Evolutionary conservation across 2,329 filamentous ascomycete genomes (phyloP).

Genomic region (Microsporum audouinii): DNA sequence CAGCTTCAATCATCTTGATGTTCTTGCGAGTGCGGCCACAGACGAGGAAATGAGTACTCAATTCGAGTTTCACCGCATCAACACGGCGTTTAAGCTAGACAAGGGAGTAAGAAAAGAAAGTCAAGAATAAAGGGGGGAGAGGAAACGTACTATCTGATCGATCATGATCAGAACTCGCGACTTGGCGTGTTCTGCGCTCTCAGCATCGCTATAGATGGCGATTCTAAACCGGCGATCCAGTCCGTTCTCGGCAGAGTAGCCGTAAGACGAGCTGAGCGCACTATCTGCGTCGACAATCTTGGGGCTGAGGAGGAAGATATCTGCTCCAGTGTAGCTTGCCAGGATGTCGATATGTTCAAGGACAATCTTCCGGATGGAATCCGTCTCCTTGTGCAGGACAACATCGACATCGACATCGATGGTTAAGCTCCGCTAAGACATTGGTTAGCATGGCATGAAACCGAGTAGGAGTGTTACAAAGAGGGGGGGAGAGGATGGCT

Average conservation of each 20-base stretch:
- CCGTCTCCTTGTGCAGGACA: conserved; percentile 62
- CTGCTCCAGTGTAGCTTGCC: conserved; percentile 78
- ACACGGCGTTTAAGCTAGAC: conserved; percentile 47
- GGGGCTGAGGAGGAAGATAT: conserved; percentile 89
- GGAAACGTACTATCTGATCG: conserved; percentile 64
- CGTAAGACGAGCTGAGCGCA: conserved; percentile 60
- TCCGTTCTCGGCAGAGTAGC: conserved; percentile 67
- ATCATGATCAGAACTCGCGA: conserved; percentile 94
- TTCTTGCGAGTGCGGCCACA: conserved; percentile 92
- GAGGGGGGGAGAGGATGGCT: conserved; percentile 31
- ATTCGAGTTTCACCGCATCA: conserved; percentile 69
- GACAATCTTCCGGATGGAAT: conserved; percentile 61
- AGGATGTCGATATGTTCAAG: conserved; percentile 78
- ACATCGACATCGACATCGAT: conserved; percentile 89
- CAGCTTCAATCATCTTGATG: conserved; percentile 93
- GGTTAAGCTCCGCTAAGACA: conserved; percentile 67
- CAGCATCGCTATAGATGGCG: conserved; percentile 86
- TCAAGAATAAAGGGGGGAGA: conserved; percentile 3
- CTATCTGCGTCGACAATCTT: conserved; percentile 71
- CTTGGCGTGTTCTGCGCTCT: conserved; percentile 94
- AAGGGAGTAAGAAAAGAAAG: neutral
- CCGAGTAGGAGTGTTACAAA: conserved; percentile 7
- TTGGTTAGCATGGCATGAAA: conserved; percentile 15
- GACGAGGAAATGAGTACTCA: conserved; percentile 80
- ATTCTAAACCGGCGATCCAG: conserved; percentile 82